These are phyloP conservation scores for Cutaneotrichosporon dermatis DNA, from an alignment of 1,284 basidiomycete genomes.

Conservation along the genomic window DNA sequence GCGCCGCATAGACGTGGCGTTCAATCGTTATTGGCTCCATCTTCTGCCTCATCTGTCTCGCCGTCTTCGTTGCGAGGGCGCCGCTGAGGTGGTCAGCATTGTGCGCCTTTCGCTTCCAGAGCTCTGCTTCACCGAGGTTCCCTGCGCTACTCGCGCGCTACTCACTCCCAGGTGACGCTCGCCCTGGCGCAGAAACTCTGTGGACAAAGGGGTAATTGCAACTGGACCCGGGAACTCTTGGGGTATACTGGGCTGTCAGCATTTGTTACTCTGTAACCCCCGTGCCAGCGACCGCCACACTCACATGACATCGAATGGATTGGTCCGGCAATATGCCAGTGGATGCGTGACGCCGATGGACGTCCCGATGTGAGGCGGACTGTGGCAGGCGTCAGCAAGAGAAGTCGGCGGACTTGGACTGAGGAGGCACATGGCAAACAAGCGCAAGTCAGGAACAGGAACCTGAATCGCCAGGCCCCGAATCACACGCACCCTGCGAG, in stretches of 20 bases:
- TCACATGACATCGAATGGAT: constrained; percentile 19
- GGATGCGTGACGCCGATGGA: constrained; percentile 22
- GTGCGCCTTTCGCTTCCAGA: too few species aligned
- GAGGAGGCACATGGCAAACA: constrained; percentile 7
- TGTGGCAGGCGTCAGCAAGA: constrained; percentile 3
- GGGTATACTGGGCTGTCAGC: constrained; percentile 10
- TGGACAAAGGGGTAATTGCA: constrained; percentile 17
- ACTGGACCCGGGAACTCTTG: constrained; percentile 21
- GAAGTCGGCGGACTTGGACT: neutral
- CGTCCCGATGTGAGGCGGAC: constrained; percentile 21
- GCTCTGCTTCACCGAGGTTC: neutral
- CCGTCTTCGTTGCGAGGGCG: constrained; percentile 21
- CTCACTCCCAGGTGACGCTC: constrained; percentile 21
- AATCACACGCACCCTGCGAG: constrained; percentile 17
- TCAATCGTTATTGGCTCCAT: neutral
- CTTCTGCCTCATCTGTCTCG: constrained; percentile 15
- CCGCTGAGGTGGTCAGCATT: constrained; percentile 11
- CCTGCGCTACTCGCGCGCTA: neutral
- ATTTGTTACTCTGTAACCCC: neutral
- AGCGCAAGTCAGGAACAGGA: constrained; percentile 5
- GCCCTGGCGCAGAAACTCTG: constrained; percentile 21
- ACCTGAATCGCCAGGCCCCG: neutral
- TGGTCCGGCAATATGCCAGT: constrained; percentile 13
- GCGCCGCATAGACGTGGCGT: too few species aligned
- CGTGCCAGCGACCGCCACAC: neutral